Evolutionary conservation across 2,329 filamentous ascomycete genomes (phyloP).

Genomic region (Neodidymelliopsis sp.): DNA sequence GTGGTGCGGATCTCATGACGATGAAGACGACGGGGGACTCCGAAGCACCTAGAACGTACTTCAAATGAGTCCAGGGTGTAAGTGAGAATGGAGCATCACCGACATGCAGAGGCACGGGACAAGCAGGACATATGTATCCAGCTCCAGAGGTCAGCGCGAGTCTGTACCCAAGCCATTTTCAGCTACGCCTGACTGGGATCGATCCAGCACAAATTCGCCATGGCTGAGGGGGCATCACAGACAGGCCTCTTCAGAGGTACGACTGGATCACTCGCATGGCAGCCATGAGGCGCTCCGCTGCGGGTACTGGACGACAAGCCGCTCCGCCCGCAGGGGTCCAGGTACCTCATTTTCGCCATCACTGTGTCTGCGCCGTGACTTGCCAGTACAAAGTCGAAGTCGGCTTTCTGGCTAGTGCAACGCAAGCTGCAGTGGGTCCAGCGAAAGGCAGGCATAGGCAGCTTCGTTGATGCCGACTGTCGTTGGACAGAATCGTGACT

Average conservation of each 20-base stretch:
- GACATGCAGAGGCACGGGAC: constrained; percentile 37
- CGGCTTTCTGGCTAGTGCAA: constrained; percentile 28
- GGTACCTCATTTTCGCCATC: constrained; percentile 30
- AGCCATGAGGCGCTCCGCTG: constrained; percentile 30
- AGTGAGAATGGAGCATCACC: constrained; percentile 39
- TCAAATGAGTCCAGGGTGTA: constrained; percentile 25
- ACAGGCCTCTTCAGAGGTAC: constrained; percentile 27
- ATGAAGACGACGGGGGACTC: constrained; percentile 9
- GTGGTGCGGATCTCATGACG: constrained; percentile 45
- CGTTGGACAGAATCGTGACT: constrained; percentile 34
- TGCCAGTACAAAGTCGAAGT: constrained; percentile 29
- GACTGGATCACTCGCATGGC: constrained; percentile 36
- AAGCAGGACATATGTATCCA: constrained; percentile 37
- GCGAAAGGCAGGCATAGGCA: constrained; percentile 30
- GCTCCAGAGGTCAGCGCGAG: constrained; percentile 17
- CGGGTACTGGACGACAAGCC: constrained; percentile 41
- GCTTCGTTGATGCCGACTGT: constrained; percentile 30
- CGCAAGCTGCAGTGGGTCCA: constrained; percentile 29
- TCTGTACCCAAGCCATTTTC: constrained; percentile 29
- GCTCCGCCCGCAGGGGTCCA: constrained; percentile 34
- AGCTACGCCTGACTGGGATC: constrained; percentile 30
- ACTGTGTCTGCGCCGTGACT: constrained; percentile 35
- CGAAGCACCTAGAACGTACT: constrained; percentile 28
- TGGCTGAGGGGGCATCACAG: constrained; percentile 32
- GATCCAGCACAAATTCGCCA: constrained; percentile 21